Evolutionary conservation across 1,139 yeast genomes (phyloP).

Genomic region (Kodamaea arcana): DNA sequence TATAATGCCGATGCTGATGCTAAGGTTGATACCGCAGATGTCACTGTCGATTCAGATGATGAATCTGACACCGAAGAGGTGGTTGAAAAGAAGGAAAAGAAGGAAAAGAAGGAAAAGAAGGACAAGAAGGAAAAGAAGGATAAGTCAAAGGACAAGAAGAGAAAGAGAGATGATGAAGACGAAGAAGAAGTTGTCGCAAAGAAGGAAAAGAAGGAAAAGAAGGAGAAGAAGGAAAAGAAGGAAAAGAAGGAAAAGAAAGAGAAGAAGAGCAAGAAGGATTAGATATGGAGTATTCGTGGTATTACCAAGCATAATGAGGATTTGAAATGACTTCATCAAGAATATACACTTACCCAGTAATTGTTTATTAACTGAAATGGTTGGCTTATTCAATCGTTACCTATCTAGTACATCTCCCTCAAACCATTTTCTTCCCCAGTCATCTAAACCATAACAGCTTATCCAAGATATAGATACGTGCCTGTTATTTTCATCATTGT

Average conservation of each 20-base stretch:
- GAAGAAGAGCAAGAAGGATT: slow-evolving; percentile 26
- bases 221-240: slow-evolving; percentile 45
- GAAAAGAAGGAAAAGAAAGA: slow-evolving; percentile 43
- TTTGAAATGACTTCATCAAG: too few species aligned
- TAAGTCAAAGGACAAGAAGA: slow-evolving; percentile 43
- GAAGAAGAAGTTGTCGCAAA: slow-evolving; percentile 38
- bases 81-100: slow-evolving; percentile 27
- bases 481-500: too few species aligned
- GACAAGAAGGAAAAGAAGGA: too few species aligned
- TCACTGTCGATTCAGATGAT: slow-evolving; percentile 48
- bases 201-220: slow-evolving; percentile 43
- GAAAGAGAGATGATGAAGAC: slow-evolving; percentile 30
- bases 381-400: too few species aligned
- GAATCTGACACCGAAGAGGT: slow-evolving; percentile 31
- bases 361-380: too few species aligned
- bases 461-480: too few species aligned
- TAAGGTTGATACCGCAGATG: slow-evolving; percentile 39
- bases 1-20: slow-evolving; percentile 95
- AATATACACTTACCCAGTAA: too few species aligned
- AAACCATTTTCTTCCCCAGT: too few species aligned
- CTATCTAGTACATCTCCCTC: too few species aligned
- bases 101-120: slow-evolving; percentile 40
- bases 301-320: too few species aligned
- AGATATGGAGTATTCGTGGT: too few species aligned
- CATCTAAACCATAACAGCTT: too few species aligned